Percentiles rank a stretch among this genome's conserved stretches.
These are phyloP conservation scores for Silene uniflora DNA, from an alignment of 148 eudicot genomes.

Conservation along the genomic window DNA sequence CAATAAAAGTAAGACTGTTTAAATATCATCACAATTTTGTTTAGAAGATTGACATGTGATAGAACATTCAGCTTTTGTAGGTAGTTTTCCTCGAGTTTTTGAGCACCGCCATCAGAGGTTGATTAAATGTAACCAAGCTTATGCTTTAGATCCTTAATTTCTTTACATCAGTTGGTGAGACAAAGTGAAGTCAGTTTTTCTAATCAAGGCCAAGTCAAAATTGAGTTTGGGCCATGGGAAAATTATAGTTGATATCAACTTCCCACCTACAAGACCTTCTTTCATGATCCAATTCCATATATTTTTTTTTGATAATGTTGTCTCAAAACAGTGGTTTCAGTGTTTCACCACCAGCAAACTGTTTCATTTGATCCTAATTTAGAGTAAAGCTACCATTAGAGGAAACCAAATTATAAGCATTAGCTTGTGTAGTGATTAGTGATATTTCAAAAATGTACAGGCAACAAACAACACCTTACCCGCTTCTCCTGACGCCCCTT, in stretches of 20 bases:
- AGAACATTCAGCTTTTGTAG: slow-evolving; percentile 83
- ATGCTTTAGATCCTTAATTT: slow-evolving; percentile 71
- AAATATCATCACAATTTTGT: not conserved
- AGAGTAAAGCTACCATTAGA: not conserved
- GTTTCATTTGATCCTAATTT: slow-evolving; percentile 88
- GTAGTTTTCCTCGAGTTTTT: slow-evolving; percentile 83
- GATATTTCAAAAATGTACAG: not conserved
- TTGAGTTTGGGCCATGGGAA: not conserved
- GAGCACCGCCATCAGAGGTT: slow-evolving; percentile 67
- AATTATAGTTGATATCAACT: not conserved
- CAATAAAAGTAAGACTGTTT: not conserved
- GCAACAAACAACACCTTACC: slow-evolving; percentile 33
- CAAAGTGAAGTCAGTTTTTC: slow-evolving; percentile 2
- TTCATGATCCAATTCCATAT: slow-evolving; percentile 80
- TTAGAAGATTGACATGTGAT: slow-evolving; percentile 51
- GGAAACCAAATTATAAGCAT: not conserved
- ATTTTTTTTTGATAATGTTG: slow-evolving; percentile 88
- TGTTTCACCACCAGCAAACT: slow-evolving; percentile 53
- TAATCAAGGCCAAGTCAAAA: not conserved
- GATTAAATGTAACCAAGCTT: slow-evolving; percentile 73
- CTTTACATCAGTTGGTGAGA: slow-evolving; percentile 51
- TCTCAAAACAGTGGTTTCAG: slow-evolving; percentile 66
- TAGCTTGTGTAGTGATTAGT: not conserved
- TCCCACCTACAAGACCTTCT: slow-evolving; percentile 67
- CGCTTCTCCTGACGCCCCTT: slow-evolving; percentile 78